Evolutionary conservation across 2,329 filamentous ascomycete genomes (phyloP).

Genomic region (Cercospora sesami): DNA sequence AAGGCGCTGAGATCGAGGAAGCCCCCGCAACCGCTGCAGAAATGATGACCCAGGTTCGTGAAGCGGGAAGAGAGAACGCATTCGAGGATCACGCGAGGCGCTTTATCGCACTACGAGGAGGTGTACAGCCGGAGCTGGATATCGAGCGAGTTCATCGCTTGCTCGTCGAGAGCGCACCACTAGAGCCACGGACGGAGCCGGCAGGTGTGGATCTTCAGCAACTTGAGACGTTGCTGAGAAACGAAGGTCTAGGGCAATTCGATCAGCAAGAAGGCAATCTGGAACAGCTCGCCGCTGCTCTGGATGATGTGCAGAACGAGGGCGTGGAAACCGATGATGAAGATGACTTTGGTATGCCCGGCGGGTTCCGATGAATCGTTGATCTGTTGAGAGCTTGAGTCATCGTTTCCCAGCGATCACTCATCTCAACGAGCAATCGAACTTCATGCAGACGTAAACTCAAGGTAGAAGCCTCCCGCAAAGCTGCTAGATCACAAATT

Average conservation of each 20-base stretch:
- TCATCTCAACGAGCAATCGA: too few species aligned
- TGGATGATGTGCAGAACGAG: not conserved
- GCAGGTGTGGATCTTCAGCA: not conserved
- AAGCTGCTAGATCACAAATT: too few species aligned
- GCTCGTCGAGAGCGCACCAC: not conserved
- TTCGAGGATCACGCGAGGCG: slow-evolving; percentile 14
- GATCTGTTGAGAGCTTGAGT: not conserved
- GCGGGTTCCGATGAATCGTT: not conserved
- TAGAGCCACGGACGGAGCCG: not conserved
- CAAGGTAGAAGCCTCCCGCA: too few species aligned
- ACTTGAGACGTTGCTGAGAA: not conserved
- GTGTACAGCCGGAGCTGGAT: slow-evolving; percentile 8
- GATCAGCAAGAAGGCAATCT: not conserved
- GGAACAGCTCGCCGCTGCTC: not conserved
- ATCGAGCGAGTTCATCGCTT: not conserved
- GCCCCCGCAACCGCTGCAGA: slow-evolving; percentile 31
- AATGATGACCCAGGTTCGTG: slow-evolving; percentile 33
- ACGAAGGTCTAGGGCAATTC: not conserved
- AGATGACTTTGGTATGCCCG: not conserved
- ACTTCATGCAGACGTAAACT: too few species aligned
- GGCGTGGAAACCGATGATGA: not conserved
- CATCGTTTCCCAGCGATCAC: too few species aligned
- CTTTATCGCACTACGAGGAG: slow-evolving; percentile 12
- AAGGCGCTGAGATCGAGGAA: slow-evolving; percentile 1
- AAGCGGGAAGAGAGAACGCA: slow-evolving; percentile 25